phyloP scores from a whole-genome alignment of 2,329 filamentous ascomycete genomes.

The Aureobasidium sp. region DNA sequence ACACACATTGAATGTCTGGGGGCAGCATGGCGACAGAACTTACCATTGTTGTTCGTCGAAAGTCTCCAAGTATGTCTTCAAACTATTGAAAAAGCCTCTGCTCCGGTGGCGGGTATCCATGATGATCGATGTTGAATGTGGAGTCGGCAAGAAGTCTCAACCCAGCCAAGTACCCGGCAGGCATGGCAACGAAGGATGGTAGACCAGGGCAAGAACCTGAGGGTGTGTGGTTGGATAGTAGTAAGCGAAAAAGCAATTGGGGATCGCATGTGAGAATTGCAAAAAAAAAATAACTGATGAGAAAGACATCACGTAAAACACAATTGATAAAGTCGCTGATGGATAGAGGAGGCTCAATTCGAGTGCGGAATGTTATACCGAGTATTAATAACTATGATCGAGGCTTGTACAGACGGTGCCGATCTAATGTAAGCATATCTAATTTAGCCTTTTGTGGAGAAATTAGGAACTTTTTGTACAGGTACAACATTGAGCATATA shows the following conservation, averaged over 20 bases:
- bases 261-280: background rate
- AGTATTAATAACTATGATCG: constrained; percentile 13
- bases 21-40: constrained; percentile 5
- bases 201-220: background rate
- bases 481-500: too few species aligned
- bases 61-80: constrained; percentile 11
- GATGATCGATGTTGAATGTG: constrained; percentile 1
- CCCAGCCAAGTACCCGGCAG: constrained; percentile 5
- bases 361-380: background rate
- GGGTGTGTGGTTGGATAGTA: background rate
- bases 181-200: background rate
- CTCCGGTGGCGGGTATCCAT: constrained; percentile 13
- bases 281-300: background rate
- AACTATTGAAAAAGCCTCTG: constrained; percentile 13
- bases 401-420: constrained; percentile 11
- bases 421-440: constrained; percentile 15
- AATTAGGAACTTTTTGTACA: background rate
- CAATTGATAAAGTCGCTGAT: constrained; percentile 7
- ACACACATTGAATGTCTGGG: background rate
- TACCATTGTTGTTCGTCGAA: constrained; percentile 8
- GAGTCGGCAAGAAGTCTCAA: constrained; percentile 11
- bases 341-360: constrained; percentile 10
- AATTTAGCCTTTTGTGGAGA: constrained; percentile 13
- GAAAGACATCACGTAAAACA: background rate
- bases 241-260: background rate